phyloP scores from a whole-genome alignment of 257 asterid species.

The Penstemon davidsonii region DNA sequence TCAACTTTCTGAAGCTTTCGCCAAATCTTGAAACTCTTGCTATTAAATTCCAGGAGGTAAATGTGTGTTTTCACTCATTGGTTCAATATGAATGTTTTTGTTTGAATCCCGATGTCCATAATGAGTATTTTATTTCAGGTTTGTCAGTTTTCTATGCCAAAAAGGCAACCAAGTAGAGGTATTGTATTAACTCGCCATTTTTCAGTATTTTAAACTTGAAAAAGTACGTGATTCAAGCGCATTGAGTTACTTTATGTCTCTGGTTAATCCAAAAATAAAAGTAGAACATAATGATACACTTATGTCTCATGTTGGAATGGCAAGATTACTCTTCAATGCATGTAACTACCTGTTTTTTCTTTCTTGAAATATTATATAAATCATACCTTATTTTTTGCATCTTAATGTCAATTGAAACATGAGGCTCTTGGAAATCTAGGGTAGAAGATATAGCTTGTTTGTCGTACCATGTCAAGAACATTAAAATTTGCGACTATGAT shows the following conservation, averaged over 20 bases:
- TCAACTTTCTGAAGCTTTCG: conserved; percentile 26
- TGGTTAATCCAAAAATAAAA: no score
- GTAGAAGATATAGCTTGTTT: conserved; percentile 26
- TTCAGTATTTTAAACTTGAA: no score
- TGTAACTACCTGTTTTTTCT: no score
- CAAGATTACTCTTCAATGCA: no score
- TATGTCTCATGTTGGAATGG: no score
- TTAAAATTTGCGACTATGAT: conserved; percentile 22
- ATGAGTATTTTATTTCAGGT: background rate
- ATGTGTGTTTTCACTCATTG: background rate
- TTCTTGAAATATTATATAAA: no score
- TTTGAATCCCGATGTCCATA: background rate
- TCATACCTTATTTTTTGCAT: no score
- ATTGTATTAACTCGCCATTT: no score
- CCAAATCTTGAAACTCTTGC: conserved; percentile 32
- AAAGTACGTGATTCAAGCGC: no score
- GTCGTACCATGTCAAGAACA: conserved; percentile 24
- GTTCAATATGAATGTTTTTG: conserved; percentile 1
- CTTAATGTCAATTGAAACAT: background rate
- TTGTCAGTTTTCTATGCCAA: background rate
- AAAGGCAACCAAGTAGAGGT: background rate
- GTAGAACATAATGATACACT: no score
- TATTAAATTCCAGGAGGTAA: conserved; percentile 30
- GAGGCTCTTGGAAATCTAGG: conserved; percentile 25
- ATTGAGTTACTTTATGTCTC: no score